A percentile compares a stretch with the other conserved stretches of the same genome.
Evolutionary conservation across 345 rosid species (phyloP).

Genomic region (Rhodomyrtus tomentosa): DNA sequence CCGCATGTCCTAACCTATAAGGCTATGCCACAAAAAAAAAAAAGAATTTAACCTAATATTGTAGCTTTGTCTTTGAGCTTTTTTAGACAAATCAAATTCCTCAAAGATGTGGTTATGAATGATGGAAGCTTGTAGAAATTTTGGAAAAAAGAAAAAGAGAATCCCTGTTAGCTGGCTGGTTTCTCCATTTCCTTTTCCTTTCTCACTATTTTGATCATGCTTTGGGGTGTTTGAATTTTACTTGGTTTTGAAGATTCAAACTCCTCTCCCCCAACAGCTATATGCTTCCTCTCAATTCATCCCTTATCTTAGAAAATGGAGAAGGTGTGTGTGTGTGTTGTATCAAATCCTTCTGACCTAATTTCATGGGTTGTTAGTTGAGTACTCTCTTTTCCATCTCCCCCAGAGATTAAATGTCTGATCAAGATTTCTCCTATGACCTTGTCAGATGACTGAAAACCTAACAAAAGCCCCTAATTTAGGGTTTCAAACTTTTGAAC

Average conservation of each 20-base stretch:
- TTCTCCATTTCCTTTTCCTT: not conserved
- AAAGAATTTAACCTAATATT: not conserved
- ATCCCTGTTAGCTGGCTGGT: not conserved
- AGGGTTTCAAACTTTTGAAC: not conserved
- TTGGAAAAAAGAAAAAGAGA: not conserved
- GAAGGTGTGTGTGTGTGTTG: slow-evolving; percentile 8
- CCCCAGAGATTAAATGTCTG: slow-evolving; percentile 2
- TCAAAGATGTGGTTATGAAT: not conserved
- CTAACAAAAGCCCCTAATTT: slow-evolving; percentile 4
- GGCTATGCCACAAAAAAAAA: not conserved
- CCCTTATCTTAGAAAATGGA: slow-evolving; percentile 27
- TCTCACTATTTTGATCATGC: not conserved
- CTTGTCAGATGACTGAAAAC: slow-evolving; percentile 10
- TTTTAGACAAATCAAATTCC: not conserved
- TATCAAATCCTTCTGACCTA: slow-evolving; percentile 14
- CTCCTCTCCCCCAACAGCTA: not conserved
- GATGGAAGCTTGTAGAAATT: not conserved
- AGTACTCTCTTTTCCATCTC: not conserved
- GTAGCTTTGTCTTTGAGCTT: not conserved
- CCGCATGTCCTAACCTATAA: not conserved
- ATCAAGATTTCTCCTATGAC: slow-evolving; percentile 11
- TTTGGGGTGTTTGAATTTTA: slow-evolving; percentile 5
- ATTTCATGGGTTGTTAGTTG: slow-evolving; percentile 19
- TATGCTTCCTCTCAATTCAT: not conserved
- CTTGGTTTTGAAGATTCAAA: slow-evolving; percentile 13